phyloP scores from a whole-genome alignment of 306 rosid genomes.

The Luffa aegyptiaca region DNA sequence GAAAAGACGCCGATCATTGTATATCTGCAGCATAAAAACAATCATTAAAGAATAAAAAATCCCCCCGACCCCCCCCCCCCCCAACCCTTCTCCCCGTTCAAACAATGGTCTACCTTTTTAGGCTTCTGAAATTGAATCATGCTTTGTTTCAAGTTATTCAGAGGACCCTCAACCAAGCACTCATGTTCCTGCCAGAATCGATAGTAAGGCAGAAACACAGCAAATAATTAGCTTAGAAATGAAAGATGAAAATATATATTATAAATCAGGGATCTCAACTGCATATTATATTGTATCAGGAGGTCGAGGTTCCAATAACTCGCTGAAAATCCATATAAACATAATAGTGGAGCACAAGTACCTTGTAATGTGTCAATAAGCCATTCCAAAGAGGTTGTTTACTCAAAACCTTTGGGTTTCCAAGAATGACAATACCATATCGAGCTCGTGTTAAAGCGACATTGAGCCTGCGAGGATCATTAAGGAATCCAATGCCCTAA shows the following conservation, averaged over 20 bases:
- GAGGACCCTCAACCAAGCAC: constrained; percentile 98
- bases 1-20: constrained; percentile 85
- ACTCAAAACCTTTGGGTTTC: constrained; percentile 96
- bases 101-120: constrained; percentile 52
- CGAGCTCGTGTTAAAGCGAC: constrained; percentile 98
- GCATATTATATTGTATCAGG: neutral
- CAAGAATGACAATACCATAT: constrained; percentile 95
- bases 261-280: neutral
- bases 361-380: constrained; percentile 96
- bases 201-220: neutral
- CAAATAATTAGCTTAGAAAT: neutral
- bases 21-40: constrained; percentile 41
- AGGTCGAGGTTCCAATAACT: neutral
- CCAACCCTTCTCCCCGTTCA: neutral
- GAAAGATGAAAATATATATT: neutral
- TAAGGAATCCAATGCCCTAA: constrained; percentile 96
- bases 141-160: constrained; percentile 94
- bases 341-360: constrained; percentile 15
- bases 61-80: neutral
- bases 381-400: constrained; percentile 98
- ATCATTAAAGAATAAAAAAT: neutral
- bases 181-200: constrained; percentile 62
- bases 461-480: constrained; percentile 96
- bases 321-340: neutral
- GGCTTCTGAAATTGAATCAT: constrained; percentile 99